phyloP scores from a whole-genome alignment of 2,329 filamentous ascomycete genomes.

The Trichophyton simii region DNA sequence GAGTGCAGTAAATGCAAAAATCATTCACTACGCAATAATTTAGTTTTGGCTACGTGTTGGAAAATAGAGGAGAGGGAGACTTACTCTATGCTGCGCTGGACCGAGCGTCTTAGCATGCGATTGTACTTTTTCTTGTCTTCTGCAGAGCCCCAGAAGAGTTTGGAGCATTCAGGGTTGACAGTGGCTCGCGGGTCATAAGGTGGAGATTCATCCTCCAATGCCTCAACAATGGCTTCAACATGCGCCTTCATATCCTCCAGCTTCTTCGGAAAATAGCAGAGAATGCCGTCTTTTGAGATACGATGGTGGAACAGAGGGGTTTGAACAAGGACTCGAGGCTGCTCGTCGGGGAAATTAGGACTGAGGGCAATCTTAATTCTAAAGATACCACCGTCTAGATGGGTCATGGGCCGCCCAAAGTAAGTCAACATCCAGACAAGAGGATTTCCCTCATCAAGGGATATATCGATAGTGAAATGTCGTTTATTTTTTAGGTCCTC shows the following conservation, averaged over 20 bases:
- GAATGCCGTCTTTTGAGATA: constrained; percentile 64
- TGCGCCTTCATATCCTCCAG: constrained; percentile 69
- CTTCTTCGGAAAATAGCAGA: constrained; percentile 65
- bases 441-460: constrained; percentile 67
- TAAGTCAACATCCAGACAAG: constrained; percentile 84
- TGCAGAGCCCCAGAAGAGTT: constrained; percentile 69
- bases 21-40: background rate
- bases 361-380: constrained; percentile 68
- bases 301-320: constrained; percentile 79
- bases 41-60: too few relatives aligned
- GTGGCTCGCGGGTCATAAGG: constrained; percentile 82
- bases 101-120: constrained; percentile 63
- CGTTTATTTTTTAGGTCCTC: constrained; percentile 61
- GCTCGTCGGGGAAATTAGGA: constrained; percentile 72
- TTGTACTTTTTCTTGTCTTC: constrained; percentile 78
- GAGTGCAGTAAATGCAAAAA: background rate
- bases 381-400: constrained; percentile 84
- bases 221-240: constrained; percentile 67
- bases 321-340: constrained; percentile 70
- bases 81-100: constrained; percentile 38
- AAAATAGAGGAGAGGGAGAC: background rate
- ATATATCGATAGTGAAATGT: constrained; percentile 59
- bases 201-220: constrained; percentile 76
- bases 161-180: constrained; percentile 74
- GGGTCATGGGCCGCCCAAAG: constrained; percentile 84